Percentiles rank a stretch among this genome's conserved stretches.
phyloP scores from a whole-genome alignment of 1,284 basidiomycete genomes.

The Xanthoconium separans region DNA sequence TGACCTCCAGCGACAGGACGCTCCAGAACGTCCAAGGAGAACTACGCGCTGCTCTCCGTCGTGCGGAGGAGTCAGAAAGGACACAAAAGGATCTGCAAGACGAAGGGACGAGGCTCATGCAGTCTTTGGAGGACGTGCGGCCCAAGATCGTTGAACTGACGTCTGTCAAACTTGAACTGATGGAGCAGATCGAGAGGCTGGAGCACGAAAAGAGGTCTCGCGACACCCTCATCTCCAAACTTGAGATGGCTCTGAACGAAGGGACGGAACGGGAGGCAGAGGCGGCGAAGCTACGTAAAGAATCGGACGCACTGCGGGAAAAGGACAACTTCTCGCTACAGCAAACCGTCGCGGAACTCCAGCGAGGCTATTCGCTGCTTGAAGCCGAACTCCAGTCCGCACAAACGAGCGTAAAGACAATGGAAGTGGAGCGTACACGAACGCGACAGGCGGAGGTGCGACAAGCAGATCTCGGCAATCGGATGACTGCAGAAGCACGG shows the following conservation, averaged over 20 bases:
- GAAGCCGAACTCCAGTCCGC: constrained; percentile 59
- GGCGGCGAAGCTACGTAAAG: constrained; percentile 43
- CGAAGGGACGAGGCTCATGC: constrained; percentile 72
- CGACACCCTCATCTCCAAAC: constrained; percentile 56
- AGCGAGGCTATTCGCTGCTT: constrained; percentile 60
- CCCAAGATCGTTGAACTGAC: constrained; percentile 80
- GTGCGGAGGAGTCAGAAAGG: constrained; percentile 72
- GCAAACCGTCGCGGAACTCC: constrained; percentile 53
- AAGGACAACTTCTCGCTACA: constrained; percentile 50
- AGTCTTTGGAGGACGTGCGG: constrained; percentile 79
- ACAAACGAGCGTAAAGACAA: constrained; percentile 46
- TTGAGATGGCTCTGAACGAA: constrained; percentile 59
- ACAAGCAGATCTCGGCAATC: constrained; percentile 36
- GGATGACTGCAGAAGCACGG: constrained; percentile 35
- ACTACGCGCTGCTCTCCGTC: constrained; percentile 55
- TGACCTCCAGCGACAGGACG: constrained; percentile 52
- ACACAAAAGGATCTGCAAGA: constrained; percentile 67
- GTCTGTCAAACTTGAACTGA: constrained; percentile 62
- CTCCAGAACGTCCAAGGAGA: constrained; percentile 62
- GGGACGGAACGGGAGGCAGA: constrained; percentile 48
- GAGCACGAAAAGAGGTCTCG: constrained; percentile 53
- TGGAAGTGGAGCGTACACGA: constrained; percentile 59
- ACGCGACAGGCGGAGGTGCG: constrained; percentile 54
- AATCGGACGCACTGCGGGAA: constrained; percentile 43
- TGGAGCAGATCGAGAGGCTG: constrained; percentile 58